Evolutionary conservation across 495 filamentous ascomycete species (phyloP).

Genomic region (Acidomyces sp.): DNA sequence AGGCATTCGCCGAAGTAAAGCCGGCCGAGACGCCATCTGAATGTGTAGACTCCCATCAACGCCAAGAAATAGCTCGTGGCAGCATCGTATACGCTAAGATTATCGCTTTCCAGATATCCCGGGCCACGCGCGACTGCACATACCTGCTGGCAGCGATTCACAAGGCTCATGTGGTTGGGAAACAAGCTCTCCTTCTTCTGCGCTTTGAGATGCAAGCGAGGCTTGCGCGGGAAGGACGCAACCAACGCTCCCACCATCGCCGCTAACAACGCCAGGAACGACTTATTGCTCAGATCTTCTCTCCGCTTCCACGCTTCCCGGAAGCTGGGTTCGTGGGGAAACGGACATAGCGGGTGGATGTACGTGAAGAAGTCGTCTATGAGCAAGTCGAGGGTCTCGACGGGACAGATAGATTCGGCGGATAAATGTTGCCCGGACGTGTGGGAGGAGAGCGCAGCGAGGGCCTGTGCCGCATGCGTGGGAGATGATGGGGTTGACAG

Average conservation of each 20-base stretch:
- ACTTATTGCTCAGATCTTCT: constrained; percentile 53
- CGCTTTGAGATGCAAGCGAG: constrained; percentile 53
- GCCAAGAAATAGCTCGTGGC: constrained; percentile 75
- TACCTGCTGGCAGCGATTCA: constrained; percentile 60
- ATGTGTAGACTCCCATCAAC: constrained; percentile 54
- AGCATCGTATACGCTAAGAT: constrained; percentile 64
- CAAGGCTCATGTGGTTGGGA: constrained; percentile 56
- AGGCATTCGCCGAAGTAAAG: constrained; percentile 63
- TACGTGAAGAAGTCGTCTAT: constrained; percentile 85
- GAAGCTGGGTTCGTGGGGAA: constrained; percentile 81
- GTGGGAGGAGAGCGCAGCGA: constrained; percentile 31
- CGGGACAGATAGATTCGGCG: constrained; percentile 63
- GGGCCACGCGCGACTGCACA: constrained; percentile 58
- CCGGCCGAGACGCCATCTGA: constrained; percentile 51
- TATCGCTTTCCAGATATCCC: constrained; percentile 48
- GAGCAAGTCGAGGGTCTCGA: constrained; percentile 49
- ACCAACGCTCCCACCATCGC: constrained; percentile 69
- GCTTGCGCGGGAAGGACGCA: constrained; percentile 70
- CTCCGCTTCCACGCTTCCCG: constrained; percentile 53
- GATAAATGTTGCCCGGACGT: constrained; percentile 30
- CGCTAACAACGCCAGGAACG: constrained; percentile 64
- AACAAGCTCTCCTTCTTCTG: constrained; percentile 43
- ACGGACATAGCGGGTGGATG: constrained; percentile 72
- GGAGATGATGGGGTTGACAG: constrained; percentile 34
- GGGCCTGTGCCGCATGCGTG: constrained; percentile 35